Conservation (phyloP, 345 rosid genomes). For the Linum lewisii region DNA sequence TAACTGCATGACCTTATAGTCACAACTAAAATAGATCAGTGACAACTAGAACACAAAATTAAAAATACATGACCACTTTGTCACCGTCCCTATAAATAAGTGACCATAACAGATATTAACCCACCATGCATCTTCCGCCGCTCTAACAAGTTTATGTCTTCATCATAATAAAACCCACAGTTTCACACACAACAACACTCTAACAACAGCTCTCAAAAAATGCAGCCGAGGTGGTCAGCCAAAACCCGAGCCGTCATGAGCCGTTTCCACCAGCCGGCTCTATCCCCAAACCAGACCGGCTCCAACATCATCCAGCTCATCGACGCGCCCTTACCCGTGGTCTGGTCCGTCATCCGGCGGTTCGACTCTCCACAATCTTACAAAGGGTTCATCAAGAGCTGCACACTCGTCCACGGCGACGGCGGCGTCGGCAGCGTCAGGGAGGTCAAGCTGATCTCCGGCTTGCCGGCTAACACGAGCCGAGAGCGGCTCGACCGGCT, state of each 20-base stretch:
- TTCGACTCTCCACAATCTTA: constrained; percentile 13
- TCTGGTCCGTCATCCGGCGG: constrained; percentile 15
- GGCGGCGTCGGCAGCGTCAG: constrained; percentile 11
- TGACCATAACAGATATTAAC: no score
- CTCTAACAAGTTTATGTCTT: no score
- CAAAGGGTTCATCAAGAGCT: constrained; percentile 8
- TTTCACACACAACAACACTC: no score
- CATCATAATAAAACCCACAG: no score
- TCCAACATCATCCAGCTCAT: constrained; percentile 8
- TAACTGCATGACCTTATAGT: no score
- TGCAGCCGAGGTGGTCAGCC: neutral
- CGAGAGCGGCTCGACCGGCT: constrained; percentile 14
- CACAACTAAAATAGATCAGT: no score
- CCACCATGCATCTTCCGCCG: no score
- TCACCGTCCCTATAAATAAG: no score
- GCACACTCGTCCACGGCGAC: constrained; percentile 7
- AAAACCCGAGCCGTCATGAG: constrained; percentile 1
- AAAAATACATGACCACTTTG: no score
- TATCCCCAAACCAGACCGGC: constrained; percentile 5
- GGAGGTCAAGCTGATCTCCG: constrained; percentile 9
- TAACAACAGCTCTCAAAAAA: no score
- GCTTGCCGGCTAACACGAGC: constrained; percentile 10
- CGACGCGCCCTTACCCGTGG: constrained; percentile 8
- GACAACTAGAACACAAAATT: no score
- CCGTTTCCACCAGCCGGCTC: neutral